A percentile compares a stretch with the other conserved stretches of the same genome.
Conservation (phyloP, 2,329 filamentous ascomycete species). For the Colletotrichum magnum region DNA sequence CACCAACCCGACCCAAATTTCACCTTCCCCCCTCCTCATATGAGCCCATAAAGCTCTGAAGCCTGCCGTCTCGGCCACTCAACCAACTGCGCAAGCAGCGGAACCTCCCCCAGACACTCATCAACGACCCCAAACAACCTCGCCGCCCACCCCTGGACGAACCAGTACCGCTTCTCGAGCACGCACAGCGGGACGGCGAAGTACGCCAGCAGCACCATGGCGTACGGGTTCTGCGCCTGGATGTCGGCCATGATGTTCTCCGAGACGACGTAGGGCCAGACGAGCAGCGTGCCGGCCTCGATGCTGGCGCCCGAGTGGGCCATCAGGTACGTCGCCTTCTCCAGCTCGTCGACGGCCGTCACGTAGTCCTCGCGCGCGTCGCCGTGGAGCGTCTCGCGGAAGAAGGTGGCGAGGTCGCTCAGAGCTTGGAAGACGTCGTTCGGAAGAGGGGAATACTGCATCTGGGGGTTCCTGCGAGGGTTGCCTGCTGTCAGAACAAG, state of each 20-base stretch:
- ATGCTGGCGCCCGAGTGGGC: conserved; percentile 44
- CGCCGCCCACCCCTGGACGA: conserved; percentile 45
- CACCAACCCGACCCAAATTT: too few species aligned
- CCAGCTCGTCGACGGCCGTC: conserved; percentile 41
- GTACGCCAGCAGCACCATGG: conserved; percentile 47
- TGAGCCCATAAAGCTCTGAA: conserved; percentile 13
- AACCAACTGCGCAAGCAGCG: conserved; percentile 7
- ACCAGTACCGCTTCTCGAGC: conserved; percentile 48
- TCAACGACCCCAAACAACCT: conserved; percentile 44
- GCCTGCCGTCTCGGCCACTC: conserved; percentile 36
- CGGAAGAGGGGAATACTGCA: conserved; percentile 12
- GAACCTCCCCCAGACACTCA: neutral
- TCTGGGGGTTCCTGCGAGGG: conserved; percentile 5
- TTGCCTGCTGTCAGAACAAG: too few species aligned
- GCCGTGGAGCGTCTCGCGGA: neutral
- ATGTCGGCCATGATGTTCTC: conserved; percentile 48
- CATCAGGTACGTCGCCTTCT: conserved; percentile 41
- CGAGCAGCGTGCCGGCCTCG: conserved; percentile 43
- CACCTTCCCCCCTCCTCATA: too few species aligned
- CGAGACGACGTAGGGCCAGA: conserved; percentile 46
- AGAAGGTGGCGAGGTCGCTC: conserved; percentile 4
- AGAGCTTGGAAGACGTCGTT: conserved; percentile 31
- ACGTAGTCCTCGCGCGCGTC: conserved; percentile 42
- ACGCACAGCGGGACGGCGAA: conserved; percentile 45
- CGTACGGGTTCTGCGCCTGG: conserved; percentile 43